Evolutionary conservation across 2,329 filamentous ascomycete species (phyloP).

Genomic region (Neonectria sp.): DNA sequence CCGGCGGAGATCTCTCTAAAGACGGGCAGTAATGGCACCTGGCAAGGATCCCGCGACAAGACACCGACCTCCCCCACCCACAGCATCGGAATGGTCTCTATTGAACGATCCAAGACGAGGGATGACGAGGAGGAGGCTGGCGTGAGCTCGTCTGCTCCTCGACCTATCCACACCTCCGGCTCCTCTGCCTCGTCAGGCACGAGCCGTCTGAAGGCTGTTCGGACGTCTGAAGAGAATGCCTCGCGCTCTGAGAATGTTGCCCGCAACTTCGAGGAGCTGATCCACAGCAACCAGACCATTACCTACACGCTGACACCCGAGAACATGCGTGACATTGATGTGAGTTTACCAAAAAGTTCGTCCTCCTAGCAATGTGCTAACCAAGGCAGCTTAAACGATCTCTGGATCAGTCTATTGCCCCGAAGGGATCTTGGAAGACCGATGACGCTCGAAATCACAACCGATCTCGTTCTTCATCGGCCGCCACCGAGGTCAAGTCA

Average conservation of each 20-base stretch:
- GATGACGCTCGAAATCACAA: slow-evolving; percentile 61
- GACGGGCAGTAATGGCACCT: slow-evolving; percentile 43
- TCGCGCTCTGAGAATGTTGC: slow-evolving; percentile 71
- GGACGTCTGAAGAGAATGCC: slow-evolving; percentile 71
- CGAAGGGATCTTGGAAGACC: slow-evolving; percentile 61
- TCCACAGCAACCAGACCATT: slow-evolving; percentile 86
- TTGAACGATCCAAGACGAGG: slow-evolving; percentile 54
- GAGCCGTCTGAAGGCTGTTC: slow-evolving; percentile 66
- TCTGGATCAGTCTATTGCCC: slow-evolving; percentile 58
- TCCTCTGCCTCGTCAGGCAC: slow-evolving; percentile 67
- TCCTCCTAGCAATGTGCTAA: slow-evolving; percentile 26
- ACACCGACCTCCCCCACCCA: slow-evolving; percentile 46
- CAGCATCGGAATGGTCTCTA: slow-evolving; percentile 57
- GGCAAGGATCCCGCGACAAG: slow-evolving; percentile 43
- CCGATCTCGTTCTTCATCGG: slow-evolving; percentile 66
- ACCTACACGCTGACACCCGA: slow-evolving; percentile 87
- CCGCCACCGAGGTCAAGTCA: slow-evolving; percentile 53
- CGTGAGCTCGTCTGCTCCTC: slow-evolving; percentile 43
- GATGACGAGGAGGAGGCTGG: slow-evolving; percentile 54
- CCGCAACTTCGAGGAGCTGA: slow-evolving; percentile 83
- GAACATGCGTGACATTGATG: slow-evolving; percentile 83
- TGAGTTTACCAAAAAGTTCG: slow-evolving; percentile 56
- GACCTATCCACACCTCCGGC: slow-evolving; percentile 63
- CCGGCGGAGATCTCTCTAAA: slow-evolving; percentile 53
- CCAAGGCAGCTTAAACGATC: slow-evolving; percentile 57